Evolutionary conservation across 257 asterid species (phyloP), one percentile per base, ranked within the genome.

Genomic region (Solanum dulcamara): DNA sequence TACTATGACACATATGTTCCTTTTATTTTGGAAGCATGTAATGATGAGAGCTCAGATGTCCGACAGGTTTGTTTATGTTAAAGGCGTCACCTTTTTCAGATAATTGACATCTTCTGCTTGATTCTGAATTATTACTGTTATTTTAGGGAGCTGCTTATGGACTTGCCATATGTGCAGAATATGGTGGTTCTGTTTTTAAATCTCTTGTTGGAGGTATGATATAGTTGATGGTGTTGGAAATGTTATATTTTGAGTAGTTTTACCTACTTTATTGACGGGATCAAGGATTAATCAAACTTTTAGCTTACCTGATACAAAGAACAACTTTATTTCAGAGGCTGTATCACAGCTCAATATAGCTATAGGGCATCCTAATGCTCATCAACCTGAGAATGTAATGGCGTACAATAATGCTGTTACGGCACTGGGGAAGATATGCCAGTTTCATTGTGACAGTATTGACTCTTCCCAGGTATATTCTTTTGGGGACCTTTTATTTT

Each of bases 321-420:
- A 60, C 68, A 24, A 60, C 70, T 60, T 60, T 26, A 60, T 60
- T 60, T 26, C 35, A 60, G 99, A 96, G 93, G 96, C 98, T 87
- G 94, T 96, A 84, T 96, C 96, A 11, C 93, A 96, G 89, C 93
- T 96, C 90, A 93, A 92, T 87, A 92, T 92, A 46, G 96, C 94
- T 85, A 91, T 96, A 75, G 70, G 93, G 83, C 90, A 93, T 89
- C 93, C 96, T 40, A 91, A 89, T 87, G 93, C 97, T 74, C 87
- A 81, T 84, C 92, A 91, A 87, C 88, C 91, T 10, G 98, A 94
- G 11, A 90, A 92, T 85, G 92, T 91, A 87, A 93, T 92, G 98
- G 98, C 99, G 71, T 95, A 97, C 64, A 98, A 95, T 86, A 95
- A 94, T 90, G 99, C 98, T 62, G 98, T 97, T 83, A 95, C 97